A percentile compares a stretch with the other conserved stretches of the same genome.
phyloP scores from a whole-genome alignment of 768 basidiomycete species.

The Lactarius trivialis region DNA sequence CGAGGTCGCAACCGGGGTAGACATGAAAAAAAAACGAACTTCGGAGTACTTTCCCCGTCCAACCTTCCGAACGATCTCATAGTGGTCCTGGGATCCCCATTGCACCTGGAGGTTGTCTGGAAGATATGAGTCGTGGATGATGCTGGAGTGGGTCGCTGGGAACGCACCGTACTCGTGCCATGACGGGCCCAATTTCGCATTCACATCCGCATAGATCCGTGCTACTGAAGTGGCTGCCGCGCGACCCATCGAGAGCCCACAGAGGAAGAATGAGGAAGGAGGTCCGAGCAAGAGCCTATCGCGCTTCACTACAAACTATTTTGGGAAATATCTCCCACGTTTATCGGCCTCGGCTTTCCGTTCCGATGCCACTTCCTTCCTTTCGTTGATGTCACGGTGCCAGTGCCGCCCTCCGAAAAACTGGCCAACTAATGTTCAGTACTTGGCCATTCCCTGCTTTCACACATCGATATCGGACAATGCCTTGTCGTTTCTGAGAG shows the following conservation, averaged over 20 bases:
- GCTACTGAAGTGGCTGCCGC: constrained; percentile 72
- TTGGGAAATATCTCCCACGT: constrained; percentile 12
- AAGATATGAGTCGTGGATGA: constrained; percentile 15
- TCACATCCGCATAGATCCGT: constrained; percentile 85
- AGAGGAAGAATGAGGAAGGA: constrained; percentile 10
- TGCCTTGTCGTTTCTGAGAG: constrained; percentile 29
- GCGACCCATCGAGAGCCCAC: constrained; percentile 49
- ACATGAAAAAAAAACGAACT: constrained; percentile 38
- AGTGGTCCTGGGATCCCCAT: constrained; percentile 96
- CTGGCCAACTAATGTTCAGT: constrained; percentile 53
- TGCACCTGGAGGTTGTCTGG: constrained; percentile 94
- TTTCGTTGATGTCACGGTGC: not conserved
- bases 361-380: not conserved
- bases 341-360: not conserved
- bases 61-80: constrained; percentile 95
- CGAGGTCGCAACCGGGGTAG: not conserved
- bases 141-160: not conserved
- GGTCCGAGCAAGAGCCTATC: not conserved
- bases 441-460: constrained; percentile 45
- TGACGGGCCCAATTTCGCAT: constrained; percentile 75
- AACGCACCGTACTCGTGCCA: constrained; percentile 93
- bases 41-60: constrained; percentile 94
- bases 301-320: not conserved
- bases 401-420: constrained; percentile 24
- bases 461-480: constrained; percentile 50